Base-by-base conservation (phyloP, 176 grass and related monocot genomes). In the Hyparrhenia diplandra region DNA sequence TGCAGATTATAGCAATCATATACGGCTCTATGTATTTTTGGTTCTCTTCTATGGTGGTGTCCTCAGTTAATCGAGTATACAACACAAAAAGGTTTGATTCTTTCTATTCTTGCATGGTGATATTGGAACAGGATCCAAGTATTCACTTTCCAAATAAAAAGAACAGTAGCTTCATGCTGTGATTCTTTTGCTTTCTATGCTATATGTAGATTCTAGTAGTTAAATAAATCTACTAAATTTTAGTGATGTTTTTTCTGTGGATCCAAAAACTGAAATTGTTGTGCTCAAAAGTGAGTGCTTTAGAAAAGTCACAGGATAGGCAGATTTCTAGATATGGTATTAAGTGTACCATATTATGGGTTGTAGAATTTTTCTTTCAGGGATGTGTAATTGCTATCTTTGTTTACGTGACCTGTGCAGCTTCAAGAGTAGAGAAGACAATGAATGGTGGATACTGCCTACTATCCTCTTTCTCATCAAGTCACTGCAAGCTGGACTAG, bases 391-490 rank as follows among this genome's bases (percentile, higher is more conserved):
- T 75, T 83, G 39, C 51, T 66, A 51, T 72, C 39, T 35, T 76
- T 66, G 23, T 73, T 85, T 16, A 8, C 43, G 14, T 30, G 18
- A 42, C 17, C 9, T 80, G n/a, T 77, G 31, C 79, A 89, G 87
- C 35, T 85, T 89, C 57, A 69, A 89, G 73, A 62, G 71, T 79
- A 91, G 86, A 82, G 90, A 93, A 39, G 92, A 85, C 57, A 82
- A 93, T 74, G 88, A 84, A 75, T 95, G 96, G 96, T 98, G 96
- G 92, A 61, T 98, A 82, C 75, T 98, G 14, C 88, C 90, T 29
- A 65, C 81, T 14, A 69, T 89, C 85, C 82, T 98, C 55, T 67
- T 98, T 77, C 55, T 91, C 17, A 65, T 93, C 41, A 98, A 98
- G 77, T 77, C 78, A 70, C 69, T 98, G 49, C 92, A 95, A 82